Evolutionary conservation across 371 early-diverging fungal species (phyloP).

Genomic region (Funneliformis caledonium): DNA sequence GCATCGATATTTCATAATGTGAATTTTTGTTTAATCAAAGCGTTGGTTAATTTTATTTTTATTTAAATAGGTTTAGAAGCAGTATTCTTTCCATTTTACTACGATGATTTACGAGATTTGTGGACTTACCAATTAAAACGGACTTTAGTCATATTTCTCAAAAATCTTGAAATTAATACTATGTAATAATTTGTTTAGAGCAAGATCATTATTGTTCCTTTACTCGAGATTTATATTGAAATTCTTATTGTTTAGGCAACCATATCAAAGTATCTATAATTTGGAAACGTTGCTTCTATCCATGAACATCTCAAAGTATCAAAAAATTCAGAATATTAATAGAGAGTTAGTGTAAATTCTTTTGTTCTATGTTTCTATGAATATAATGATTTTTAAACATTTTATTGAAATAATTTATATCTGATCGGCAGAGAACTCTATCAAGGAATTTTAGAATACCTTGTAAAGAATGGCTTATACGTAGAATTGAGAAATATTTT

Average conservation of each 20-base stretch:
- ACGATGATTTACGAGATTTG: constrained; percentile 24
- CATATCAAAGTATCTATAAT: background rate
- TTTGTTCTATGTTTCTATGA: no score
- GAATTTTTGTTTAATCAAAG: background rate
- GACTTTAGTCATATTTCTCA: constrained; percentile 27
- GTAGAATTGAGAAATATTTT: constrained; percentile 29
- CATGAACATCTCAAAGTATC: constrained; percentile 12
- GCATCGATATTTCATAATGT: background rate
- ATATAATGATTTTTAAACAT: background rate
- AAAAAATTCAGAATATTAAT: constrained; percentile 6
- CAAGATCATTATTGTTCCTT: background rate
- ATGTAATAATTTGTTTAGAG: constrained; percentile 18
- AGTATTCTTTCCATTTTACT: constrained; percentile 29
- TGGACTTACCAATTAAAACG: constrained; percentile 36
- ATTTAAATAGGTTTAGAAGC: constrained; percentile 1
- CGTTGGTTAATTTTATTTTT: background rate
- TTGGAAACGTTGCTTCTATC: constrained; percentile 6
- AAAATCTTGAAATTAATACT: background rate
- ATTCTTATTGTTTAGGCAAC: background rate
- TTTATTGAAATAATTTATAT: background rate
- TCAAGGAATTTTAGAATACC: background rate
- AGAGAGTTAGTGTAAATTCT: constrained; percentile 13
- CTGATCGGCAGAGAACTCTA: background rate
- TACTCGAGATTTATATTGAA: background rate
- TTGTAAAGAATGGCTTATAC: constrained; percentile 31